Base-by-base conservation (phyloP, 78 protist species). In the Dictyostelium intermedium region DNA sequence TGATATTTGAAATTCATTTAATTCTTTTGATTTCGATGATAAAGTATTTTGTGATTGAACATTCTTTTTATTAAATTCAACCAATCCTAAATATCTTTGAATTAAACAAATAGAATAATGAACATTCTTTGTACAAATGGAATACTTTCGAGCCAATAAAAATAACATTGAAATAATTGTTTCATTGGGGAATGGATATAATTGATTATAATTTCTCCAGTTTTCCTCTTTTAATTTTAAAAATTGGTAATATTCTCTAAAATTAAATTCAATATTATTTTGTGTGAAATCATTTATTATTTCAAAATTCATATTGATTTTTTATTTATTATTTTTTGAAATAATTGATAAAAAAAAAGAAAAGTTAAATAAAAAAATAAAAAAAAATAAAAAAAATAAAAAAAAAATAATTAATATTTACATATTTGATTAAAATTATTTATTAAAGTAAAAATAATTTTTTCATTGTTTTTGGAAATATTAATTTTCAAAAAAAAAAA, bases 91-190 rank as follows among this genome's bases (percentile, higher is more conserved):
- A 80, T 70, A 89, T 70, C 94, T 89, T 70, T 89, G 85, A 18
- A 89, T 35, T 80, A 89, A 89, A 84, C 94, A 89, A 27, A 80
- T 80, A 18, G 94, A 69, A 70, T 80, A 80, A 25, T 89, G 94
- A n/a, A 89, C 94, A 89, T 89, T 89, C 35, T 27, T 56, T 45
- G 81, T 81, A 70, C 76, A 25, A 1, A 89, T 81, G 1, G 27
- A 14, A 50, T 43, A 80, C 13, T 18, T 34, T 69, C 78, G 80
- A 7, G 94, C 80, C 5, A 89, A 30, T 10, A 14, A 16, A 70
- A 32, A 89, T n/a, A 89, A 34, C 13, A 78, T 32, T 20, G 61
- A 27, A 11, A 89, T 89, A 1, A 80, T 61, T 30, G 6, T 18
- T n/a, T 56, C 84, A 23, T 43, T 47, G 30, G 94, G 94, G 30